Evolutionary conservation across 768 basidiomycete species (phyloP), one percentile per base, ranked within the genome.

Genomic region (Tulasnella sp.): DNA sequence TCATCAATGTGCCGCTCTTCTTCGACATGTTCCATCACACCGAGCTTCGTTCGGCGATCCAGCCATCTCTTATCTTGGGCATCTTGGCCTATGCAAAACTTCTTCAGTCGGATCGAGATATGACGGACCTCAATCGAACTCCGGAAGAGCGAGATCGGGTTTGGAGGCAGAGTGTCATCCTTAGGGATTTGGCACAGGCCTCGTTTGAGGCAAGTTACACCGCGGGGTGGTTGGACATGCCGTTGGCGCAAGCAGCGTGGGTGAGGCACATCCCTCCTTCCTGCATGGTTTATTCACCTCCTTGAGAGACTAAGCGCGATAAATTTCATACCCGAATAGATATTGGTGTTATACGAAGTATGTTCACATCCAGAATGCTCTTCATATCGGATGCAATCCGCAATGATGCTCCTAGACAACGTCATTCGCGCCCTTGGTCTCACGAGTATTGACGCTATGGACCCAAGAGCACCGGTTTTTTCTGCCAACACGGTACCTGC

Each of bases 1-100:
- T 53, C 58, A 26, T 63, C 24, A 54, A 63, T 29, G 58, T 63
- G 2, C 62, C 58, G 4, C 53, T 63, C 43, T 63, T 63, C 51
- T 60, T 60, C 51, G 30, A 34, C 27, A 9, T 47, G 45, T 60
- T 63, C 58, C 52, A 60, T 26, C 51, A 60, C 32, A 50, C 62
- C 27, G 29, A 51, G 23, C 41, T 30, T n/a, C 34, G 62, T 7
- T 19, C 42, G 49, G 11, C 41, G 32, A 52, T 63, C 49, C 62
- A 63, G 45, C 62, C 62, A 1, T 30, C 51, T 11, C 32, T 63
- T 10, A 45, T 63, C 7, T 17, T 60, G 30, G 32, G 43, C 51
- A 52, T 44, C 24, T 32, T 63, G 24, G 62, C 62, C 7, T 51
- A 56, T 15, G 34, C 58, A 43, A 63, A 44, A 30, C 54, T 60